Evolutionary conservation across 305 asterid species (phyloP).

Genomic region (Withania somnifera): DNA sequence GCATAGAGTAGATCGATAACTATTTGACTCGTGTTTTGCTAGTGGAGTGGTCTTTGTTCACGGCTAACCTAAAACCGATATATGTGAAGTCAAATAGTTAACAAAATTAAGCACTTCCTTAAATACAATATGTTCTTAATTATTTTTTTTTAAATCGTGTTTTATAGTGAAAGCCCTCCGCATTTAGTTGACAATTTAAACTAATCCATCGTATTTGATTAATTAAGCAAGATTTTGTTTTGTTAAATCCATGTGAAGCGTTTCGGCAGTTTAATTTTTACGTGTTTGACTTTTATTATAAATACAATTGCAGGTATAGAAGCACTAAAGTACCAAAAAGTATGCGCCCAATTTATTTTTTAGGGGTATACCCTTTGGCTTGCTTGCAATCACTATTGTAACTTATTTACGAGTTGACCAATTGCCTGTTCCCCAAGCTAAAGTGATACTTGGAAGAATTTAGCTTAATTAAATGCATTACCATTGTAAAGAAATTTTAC

Average conservation of each 20-base stretch:
- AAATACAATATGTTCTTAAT: not conserved
- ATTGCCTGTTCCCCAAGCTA: not conserved
- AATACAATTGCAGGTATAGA: not conserved
- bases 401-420: not conserved
- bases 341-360: not conserved
- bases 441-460: not conserved
- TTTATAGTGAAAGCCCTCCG: too few species aligned
- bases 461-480: not conserved
- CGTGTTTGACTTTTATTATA: not conserved
- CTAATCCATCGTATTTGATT: not conserved
- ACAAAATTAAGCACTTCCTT: not conserved
- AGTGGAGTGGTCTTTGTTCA: conserved; percentile 7
- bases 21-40: not conserved
- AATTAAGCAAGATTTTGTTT: not conserved
- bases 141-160: not conserved
- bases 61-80: not conserved
- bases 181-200: not conserved
- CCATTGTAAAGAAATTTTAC: not conserved
- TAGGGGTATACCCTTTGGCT: not conserved
- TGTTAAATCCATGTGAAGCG: not conserved
- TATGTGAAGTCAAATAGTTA: not conserved
- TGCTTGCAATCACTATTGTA: not conserved
- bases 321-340: not conserved
- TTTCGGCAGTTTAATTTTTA: not conserved
- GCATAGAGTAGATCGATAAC: not conserved